These are phyloP conservation scores for Balansia obtecta DNA, from an alignment of 2,329 filamentous ascomycete genomes.

Conservation along the genomic window DNA sequence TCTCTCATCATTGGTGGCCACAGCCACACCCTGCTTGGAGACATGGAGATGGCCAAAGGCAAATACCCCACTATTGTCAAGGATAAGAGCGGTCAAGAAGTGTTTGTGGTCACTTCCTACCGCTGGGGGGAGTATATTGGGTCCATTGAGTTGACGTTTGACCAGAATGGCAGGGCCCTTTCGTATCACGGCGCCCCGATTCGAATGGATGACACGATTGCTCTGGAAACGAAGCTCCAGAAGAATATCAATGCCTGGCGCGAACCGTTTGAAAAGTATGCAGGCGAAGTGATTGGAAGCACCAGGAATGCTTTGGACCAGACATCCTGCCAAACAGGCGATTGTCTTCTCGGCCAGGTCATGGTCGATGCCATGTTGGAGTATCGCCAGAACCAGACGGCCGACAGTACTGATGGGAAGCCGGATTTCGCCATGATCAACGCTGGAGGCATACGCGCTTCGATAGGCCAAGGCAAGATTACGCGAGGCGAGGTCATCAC, in stretches of 20 bases:
- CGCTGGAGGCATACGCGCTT: constrained; percentile 50
- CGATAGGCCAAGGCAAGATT: constrained; percentile 47
- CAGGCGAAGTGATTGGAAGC: constrained; percentile 25
- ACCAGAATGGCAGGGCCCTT: constrained; percentile 45
- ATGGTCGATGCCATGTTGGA: constrained; percentile 48
- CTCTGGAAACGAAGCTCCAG: constrained; percentile 44
- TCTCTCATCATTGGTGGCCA: constrained; percentile 57
- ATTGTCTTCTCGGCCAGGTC: constrained; percentile 46
- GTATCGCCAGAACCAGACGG: constrained; percentile 39
- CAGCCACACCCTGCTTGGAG: constrained; percentile 46
- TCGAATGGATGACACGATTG: constrained; percentile 48
- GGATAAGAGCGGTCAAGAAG: constrained; percentile 50
- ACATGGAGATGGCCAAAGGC: constrained; percentile 44
- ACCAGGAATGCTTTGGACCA: constrained; percentile 46
- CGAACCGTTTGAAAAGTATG: constrained; percentile 46
- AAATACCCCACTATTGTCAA: constrained; percentile 51
- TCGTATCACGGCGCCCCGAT: constrained; percentile 52
- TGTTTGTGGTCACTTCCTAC: constrained; percentile 56
- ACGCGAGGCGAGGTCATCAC: constrained; percentile 52
- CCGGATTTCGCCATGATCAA: constrained; percentile 50
- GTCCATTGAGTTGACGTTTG: constrained; percentile 54
- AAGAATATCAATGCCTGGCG: constrained; percentile 46
- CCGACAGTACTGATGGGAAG: constrained; percentile 15
- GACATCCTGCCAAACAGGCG: constrained; percentile 40
- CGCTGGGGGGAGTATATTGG: constrained; percentile 58